Evolutionary conservation across 1,284 basidiomycete species (phyloP).

Genomic region (Heterobasidion annosum): DNA sequence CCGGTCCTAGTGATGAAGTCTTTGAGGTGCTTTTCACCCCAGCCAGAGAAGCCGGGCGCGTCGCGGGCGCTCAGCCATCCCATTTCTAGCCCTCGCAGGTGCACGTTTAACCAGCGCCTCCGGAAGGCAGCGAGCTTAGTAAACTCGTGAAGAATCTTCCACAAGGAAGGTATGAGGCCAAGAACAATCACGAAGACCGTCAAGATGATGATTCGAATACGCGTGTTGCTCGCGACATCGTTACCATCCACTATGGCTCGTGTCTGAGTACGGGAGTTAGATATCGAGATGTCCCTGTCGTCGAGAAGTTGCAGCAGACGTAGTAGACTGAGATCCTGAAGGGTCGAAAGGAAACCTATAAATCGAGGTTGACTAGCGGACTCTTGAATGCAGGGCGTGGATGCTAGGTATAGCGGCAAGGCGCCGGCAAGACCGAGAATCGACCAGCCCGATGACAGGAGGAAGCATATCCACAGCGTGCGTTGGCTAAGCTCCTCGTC

Average conservation of each 20-base stretch:
- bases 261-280: constrained; percentile 19
- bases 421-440: constrained; percentile 56
- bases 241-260: constrained; percentile 27
- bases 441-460: constrained; percentile 57
- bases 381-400: constrained; percentile 56
- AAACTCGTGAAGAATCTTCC: constrained; percentile 59
- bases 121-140: constrained; percentile 45
- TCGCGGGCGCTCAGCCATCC: constrained; percentile 57
- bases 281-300: constrained; percentile 28
- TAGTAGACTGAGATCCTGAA: constrained; percentile 69
- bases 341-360: constrained; percentile 53
- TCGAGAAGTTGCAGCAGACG: constrained; percentile 61
- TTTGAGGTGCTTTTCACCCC: constrained; percentile 67
- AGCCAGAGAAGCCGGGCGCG: constrained; percentile 54
- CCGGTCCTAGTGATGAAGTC: constrained; percentile 57
- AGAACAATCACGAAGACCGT: constrained; percentile 52
- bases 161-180: constrained; percentile 55
- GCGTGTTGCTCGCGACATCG: constrained; percentile 37
- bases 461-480: constrained; percentile 52
- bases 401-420: constrained; percentile 63
- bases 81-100: constrained; percentile 62
- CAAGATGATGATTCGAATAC: constrained; percentile 56
- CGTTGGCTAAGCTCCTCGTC: constrained; percentile 67
- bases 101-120: constrained; percentile 48
- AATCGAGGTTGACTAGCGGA: constrained; percentile 35